Base-by-base conservation (phyloP, 2,329 filamentous ascomycete genomes). In the Thielaviopsis punctulata region DNA sequence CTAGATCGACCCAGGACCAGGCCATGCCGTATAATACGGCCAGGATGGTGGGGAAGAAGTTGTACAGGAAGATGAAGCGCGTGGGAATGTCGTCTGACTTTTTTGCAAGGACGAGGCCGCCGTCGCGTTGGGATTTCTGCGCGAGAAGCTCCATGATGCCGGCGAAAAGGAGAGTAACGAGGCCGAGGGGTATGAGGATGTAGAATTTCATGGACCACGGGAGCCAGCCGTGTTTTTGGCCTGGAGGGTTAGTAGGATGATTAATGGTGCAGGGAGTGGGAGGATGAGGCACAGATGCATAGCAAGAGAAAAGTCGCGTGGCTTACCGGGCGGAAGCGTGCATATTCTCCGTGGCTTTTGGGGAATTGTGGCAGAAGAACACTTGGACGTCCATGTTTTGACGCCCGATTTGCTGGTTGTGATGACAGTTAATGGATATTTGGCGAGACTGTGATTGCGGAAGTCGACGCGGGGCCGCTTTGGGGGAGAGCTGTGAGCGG, bases 1-100 rank as follows among this genome's bases (percentile, higher is more conserved):
- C 75, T 0, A 81, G 59, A 49, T 82, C 77, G 0, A 80, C 67
- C 75, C 76, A 79, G 2, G 66, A 69, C 76, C 77, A 81, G 0
- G 72, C 45, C 1, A 80, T 65, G 39, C 75, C 74, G 56, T 77
- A 80, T 0, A 74, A 6, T 0, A 80, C 70, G 0, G 76, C 70
- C 0, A 79, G 49, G 0, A 79, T 64, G 0, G 72, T 80, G 0
- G 78, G 77, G 0, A 72, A 57, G 46, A 77, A 79, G 0, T 72
- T 58, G n/a, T 75, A 77, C 0, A 61, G 52, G 4, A 75, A 68
- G 0, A 57, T 65, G 0, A 60, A 61, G 1, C 57, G 55, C 0
- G 62, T 2, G 0, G 75, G 66, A 0, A 79, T 60, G 0, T 62
- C 62, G 0, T 66, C 52, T 0, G 55, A 41, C 0, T 61, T 55